Conservation (phyloP, 2,329 filamentous ascomycete genomes). For the Gyromitra esculenta region DNA sequence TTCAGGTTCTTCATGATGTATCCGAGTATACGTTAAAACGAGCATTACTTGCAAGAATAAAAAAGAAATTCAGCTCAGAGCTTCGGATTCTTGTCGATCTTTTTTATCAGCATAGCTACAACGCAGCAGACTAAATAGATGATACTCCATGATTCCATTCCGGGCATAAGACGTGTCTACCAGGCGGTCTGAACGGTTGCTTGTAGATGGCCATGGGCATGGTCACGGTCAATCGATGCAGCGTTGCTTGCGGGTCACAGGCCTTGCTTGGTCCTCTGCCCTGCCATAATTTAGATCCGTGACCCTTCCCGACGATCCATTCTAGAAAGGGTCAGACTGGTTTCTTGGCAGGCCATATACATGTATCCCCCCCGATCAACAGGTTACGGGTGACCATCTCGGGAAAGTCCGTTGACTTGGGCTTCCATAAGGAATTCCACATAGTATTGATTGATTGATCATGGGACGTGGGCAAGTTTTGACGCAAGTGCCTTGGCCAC, state of each 20-base stretch:
- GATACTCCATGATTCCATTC: slow-evolving; percentile 36
- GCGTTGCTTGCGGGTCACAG: slow-evolving; percentile 10
- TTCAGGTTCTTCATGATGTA: background rate
- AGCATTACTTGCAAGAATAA: slow-evolving; percentile 7
- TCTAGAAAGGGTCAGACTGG: slow-evolving; percentile 7
- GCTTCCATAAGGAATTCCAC: slow-evolving; percentile 1
- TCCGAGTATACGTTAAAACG: background rate
- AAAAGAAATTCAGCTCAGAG: slow-evolving; percentile 18
- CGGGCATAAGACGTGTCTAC: slow-evolving; percentile 33
- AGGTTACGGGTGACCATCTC: background rate
- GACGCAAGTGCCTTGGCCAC: slow-evolving; percentile 15
- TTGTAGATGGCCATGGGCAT: background rate
- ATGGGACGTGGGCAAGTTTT: slow-evolving; percentile 14
- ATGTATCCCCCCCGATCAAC: background rate
- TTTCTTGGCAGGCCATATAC: slow-evolving; percentile 29
- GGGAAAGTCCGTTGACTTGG: slow-evolving; percentile 23
- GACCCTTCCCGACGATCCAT: slow-evolving; percentile 18
- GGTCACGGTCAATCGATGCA: background rate
- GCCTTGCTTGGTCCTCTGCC: background rate
- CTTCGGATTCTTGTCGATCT: slow-evolving; percentile 2
- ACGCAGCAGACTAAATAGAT: slow-evolving; percentile 32
- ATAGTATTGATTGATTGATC: background rate
- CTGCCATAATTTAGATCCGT: slow-evolving; percentile 19
- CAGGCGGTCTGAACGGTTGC: slow-evolving; percentile 15
- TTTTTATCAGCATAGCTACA: slow-evolving; percentile 23